Evolutionary conservation across 768 basidiomycete genomes (phyloP), one percentile per base, ranked within the genome.

Genomic region (Lactifluus echinatus): DNA sequence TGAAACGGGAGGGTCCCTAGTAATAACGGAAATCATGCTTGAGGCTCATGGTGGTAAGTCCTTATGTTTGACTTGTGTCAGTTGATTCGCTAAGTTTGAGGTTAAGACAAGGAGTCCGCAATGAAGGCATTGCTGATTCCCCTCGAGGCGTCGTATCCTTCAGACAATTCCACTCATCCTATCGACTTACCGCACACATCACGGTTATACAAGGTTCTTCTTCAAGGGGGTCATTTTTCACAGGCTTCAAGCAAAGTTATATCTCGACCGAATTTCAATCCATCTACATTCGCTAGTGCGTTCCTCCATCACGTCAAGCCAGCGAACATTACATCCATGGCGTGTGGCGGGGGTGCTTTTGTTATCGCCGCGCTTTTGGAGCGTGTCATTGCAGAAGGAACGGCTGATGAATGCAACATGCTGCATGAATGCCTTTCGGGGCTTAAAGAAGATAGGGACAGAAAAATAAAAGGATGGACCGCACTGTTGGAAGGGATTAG

Each of bases 201-300:
- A 3, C 79, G 93, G 39, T 66, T 93, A 48, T 94, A 91, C 78
- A 96, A 96, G 68, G 83, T 83, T 6, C 81, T 96, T 6, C 76
- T 96, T 1, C 91, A 94, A 67, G 93, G 93, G 5, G 93, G 93
- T 0, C 92, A 94, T 67, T 96, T 84, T 71, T 83, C 82, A 59
- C 84, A 82, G 31, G 68, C 77, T 0, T 78, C 81, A 2, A 76
- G 76, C 21, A 60, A 76, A 2, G 73, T 94, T 36, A 77, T 79
- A 31, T 76, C 69, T 7, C 74, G 79, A 2, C 64, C 77, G 2
- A 62, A 69, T 1, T 92, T 85, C 76, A 80, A 84, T 19, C 72
- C 84, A 0, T 66, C 70, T 1, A 70, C 69, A 1, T 91, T 91
- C 60, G 88, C 87, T 0, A 69, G 71, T 3, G 66, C 71, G 11